These are phyloP conservation scores for Psilocybe mexicana DNA, from an alignment of 1,284 basidiomycete genomes.

Conservation along the genomic window DNA sequence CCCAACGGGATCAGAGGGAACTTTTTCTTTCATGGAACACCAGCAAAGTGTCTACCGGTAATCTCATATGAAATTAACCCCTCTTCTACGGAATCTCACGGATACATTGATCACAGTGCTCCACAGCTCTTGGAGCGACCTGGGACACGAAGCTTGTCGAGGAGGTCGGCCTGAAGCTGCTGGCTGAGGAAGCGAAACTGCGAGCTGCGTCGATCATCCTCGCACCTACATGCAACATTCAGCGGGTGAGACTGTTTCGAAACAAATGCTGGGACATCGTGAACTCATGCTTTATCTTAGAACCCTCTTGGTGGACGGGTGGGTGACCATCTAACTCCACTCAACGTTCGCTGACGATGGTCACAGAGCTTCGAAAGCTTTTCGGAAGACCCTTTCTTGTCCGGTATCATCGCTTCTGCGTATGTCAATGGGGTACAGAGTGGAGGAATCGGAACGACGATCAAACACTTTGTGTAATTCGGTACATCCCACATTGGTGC, in stretches of 20 bases:
- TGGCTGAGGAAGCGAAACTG: slow-evolving; percentile 73
- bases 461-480: slow-evolving; percentile 73
- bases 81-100: not conserved
- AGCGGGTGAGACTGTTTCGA: slow-evolving; percentile 47
- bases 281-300: slow-evolving; percentile 29
- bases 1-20: slow-evolving; percentile 67
- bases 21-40: slow-evolving; percentile 65
- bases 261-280: not conserved
- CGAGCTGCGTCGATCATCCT: slow-evolving; percentile 69
- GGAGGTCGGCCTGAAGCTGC: slow-evolving; percentile 60
- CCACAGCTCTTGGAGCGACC: slow-evolving; percentile 75
- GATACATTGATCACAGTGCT: slow-evolving; percentile 33
- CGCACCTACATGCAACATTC: slow-evolving; percentile 81
- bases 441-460: slow-evolving; percentile 68
- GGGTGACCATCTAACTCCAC: slow-evolving; percentile 17
- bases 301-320: slow-evolving; percentile 75
- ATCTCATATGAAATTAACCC: slow-evolving; percentile 8
- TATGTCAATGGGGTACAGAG: slow-evolving; percentile 76
- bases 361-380: slow-evolving; percentile 70
- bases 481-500: not conserved
- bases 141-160: slow-evolving; percentile 70
- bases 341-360: slow-evolving; percentile 22
- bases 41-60: slow-evolving; percentile 61
- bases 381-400: slow-evolving; percentile 78
- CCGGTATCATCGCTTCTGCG: slow-evolving; percentile 68